Evolutionary conservation across 352 stramenopile species (phyloP).

Genomic region (Stramenopiles sp.): DNA sequence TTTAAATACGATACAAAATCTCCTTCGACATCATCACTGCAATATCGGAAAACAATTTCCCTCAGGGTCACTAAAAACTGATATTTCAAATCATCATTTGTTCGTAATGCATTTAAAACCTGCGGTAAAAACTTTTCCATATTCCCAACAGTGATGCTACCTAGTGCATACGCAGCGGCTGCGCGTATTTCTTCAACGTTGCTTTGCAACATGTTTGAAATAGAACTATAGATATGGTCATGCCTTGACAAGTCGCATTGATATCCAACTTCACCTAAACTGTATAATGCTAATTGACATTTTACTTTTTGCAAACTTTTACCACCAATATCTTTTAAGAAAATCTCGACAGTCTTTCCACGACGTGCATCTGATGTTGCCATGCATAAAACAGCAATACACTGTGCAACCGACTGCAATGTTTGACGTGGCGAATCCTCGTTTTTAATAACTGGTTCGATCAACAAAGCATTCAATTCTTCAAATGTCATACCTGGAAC

Average conservation of each 20-base stretch:
- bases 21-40: conserved; percentile 29
- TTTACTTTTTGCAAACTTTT: conserved; percentile 37
- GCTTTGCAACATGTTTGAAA: conserved; percentile 39
- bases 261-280: conserved; percentile 78
- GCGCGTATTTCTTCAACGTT: conserved; percentile 94
- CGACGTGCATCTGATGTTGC: too few relatives aligned
- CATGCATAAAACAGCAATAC: conserved; percentile 57
- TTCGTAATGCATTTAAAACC: conserved; percentile 77
- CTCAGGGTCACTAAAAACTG: conserved; percentile 81
- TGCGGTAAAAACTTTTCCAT: conserved; percentile 57
- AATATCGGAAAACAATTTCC: conserved; percentile 63
- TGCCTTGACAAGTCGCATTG: conserved; percentile 61
- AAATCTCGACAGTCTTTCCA: too few relatives aligned
- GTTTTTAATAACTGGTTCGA: conserved; percentile 26
- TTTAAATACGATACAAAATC: conserved; percentile 47
- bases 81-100: conserved; percentile 72
- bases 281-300: conserved; percentile 70
- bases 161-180: conserved; percentile 81
- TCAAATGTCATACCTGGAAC: conserved; percentile 41
- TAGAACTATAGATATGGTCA: conserved; percentile 54
- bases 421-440: conserved; percentile 57
- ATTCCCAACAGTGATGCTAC: conserved; percentile 79
- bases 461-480: conserved; percentile 54
- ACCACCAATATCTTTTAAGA: conserved; percentile 46
- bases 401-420: conserved; percentile 74